phyloP scores from a whole-genome alignment of 495 filamentous ascomycete genomes.

The Diplogelasinospora grovesii region DNA sequence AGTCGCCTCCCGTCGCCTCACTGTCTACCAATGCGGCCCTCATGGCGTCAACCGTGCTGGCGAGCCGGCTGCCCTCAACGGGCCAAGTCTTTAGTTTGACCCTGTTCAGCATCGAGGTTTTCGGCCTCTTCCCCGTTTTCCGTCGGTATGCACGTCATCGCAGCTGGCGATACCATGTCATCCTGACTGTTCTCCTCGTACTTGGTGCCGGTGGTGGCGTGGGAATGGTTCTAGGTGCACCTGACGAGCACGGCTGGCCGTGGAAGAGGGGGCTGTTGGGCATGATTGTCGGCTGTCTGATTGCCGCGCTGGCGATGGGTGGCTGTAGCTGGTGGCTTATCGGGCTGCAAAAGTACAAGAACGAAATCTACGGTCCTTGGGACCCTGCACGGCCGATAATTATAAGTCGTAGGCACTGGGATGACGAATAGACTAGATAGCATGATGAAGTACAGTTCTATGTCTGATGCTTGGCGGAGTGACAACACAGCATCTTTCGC shows the following conservation, averaged over 20 bases:
- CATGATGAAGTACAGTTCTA: no score
- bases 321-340: constrained; percentile 98
- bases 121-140: constrained; percentile 94
- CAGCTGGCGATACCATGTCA: constrained; percentile 75
- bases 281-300: constrained; percentile 63
- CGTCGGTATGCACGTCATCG: constrained; percentile 75
- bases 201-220: constrained; percentile 70
- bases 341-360: constrained; percentile 95
- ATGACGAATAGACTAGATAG: constrained; percentile 44
- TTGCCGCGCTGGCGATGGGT: constrained; percentile 69
- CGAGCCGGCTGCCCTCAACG: constrained; percentile 77
- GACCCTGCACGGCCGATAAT: constrained; percentile 89
- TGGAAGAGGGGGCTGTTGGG: constrained; percentile 69
- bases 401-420: constrained; percentile 43
- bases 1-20: constrained; percentile 64
- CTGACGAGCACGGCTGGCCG: constrained; percentile 45
- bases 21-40: constrained; percentile 91
- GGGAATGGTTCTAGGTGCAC: constrained; percentile 54
- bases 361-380: constrained; percentile 97
- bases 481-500: no score
- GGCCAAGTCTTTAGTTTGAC: constrained; percentile 94
- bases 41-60: constrained; percentile 82
- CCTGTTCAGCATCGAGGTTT: constrained; percentile 93
- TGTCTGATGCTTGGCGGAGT: no score
- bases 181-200: constrained; percentile 72